These are phyloP conservation scores for Pseudogymnoascus sp. DNA, from an alignment of 2,329 filamentous ascomycete genomes.

Conservation along the genomic window DNA sequence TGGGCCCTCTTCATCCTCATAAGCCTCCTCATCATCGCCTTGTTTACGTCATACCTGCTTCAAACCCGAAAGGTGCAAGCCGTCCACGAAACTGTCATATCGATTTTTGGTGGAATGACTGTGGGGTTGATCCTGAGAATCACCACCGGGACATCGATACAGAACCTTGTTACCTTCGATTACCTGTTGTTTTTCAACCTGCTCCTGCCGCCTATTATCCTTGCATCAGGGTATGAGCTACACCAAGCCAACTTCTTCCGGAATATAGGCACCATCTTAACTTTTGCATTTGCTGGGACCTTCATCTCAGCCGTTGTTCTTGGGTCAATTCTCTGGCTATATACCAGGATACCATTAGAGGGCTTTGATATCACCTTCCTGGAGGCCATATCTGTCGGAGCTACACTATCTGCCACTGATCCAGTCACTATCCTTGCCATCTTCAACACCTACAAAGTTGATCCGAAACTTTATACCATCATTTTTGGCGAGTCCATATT, in stretches of 20 bases:
- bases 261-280: constrained; percentile 94
- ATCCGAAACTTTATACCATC: constrained; percentile 95
- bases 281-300: constrained; percentile 94
- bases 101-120: constrained; percentile 98
- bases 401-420: constrained; percentile 92
- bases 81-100: constrained; percentile 95
- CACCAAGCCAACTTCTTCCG: constrained; percentile 99
- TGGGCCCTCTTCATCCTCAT: constrained; percentile 98
- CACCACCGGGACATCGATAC: constrained; percentile 73
- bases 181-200: constrained; percentile 99
- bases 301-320: constrained; percentile 97
- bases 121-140: constrained; percentile 84
- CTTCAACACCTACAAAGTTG: constrained; percentile 98
- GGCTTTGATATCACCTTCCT: constrained; percentile 83
- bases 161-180: constrained; percentile 90
- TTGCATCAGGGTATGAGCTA: constrained; percentile 93
- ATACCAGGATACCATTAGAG: constrained; percentile 80
- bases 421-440: constrained; percentile 97
- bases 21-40: constrained; percentile 82
- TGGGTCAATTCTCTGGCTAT: constrained; percentile 79
- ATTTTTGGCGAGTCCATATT: constrained; percentile 98
- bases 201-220: constrained; percentile 93
- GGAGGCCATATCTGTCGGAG: constrained; percentile 93
- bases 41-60: constrained; percentile 94
- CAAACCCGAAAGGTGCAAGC: constrained; percentile 97